Evolutionary conservation across 768 basidiomycete species (phyloP).

Genomic region (Candolleomyces eurysporus): DNA sequence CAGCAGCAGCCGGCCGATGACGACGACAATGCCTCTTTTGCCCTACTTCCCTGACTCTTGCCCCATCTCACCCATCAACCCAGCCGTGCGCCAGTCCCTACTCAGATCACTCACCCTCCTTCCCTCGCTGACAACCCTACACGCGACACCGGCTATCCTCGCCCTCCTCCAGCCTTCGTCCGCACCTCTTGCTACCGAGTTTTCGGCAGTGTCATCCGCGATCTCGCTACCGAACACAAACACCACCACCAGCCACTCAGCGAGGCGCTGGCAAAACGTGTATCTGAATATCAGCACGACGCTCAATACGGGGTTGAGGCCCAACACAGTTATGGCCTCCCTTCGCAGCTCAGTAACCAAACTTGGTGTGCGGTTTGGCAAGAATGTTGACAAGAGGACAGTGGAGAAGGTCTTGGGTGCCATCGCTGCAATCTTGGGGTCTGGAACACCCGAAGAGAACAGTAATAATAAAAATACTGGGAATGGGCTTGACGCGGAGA

Average conservation of each 20-base stretch:
- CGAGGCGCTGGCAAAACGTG: slow-evolving; percentile 30
- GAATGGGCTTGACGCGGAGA: slow-evolving; percentile 1
- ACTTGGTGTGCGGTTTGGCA: slow-evolving; percentile 35
- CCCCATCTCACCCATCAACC: slow-evolving; percentile 11
- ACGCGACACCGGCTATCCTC: slow-evolving; percentile 34
- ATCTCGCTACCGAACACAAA: background rate
- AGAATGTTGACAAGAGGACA: slow-evolving; percentile 41
- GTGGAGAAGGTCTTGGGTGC: slow-evolving; percentile 47
- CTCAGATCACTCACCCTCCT: slow-evolving; percentile 35
- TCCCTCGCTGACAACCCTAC: slow-evolving; percentile 36
- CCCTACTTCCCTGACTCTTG: slow-evolving; percentile 14
- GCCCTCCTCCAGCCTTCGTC: slow-evolving; percentile 20
- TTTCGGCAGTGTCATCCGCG: slow-evolving; percentile 8
- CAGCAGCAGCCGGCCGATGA: no score
- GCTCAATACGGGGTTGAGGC: no score
- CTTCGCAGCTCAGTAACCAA: no score
- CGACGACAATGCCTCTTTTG: slow-evolving; percentile 5
- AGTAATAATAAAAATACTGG: slow-evolving; percentile 7
- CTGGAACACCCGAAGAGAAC: background rate
- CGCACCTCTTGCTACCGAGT: background rate
- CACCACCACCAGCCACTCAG: slow-evolving; percentile 1
- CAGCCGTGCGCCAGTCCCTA: no score
- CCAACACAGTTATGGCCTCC: no score
- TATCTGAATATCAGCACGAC: slow-evolving; percentile 41
- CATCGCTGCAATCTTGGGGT: slow-evolving; percentile 31